Conservation (phyloP, 2,329 filamentous ascomycete species). For the Alternaria sp. region DNA sequence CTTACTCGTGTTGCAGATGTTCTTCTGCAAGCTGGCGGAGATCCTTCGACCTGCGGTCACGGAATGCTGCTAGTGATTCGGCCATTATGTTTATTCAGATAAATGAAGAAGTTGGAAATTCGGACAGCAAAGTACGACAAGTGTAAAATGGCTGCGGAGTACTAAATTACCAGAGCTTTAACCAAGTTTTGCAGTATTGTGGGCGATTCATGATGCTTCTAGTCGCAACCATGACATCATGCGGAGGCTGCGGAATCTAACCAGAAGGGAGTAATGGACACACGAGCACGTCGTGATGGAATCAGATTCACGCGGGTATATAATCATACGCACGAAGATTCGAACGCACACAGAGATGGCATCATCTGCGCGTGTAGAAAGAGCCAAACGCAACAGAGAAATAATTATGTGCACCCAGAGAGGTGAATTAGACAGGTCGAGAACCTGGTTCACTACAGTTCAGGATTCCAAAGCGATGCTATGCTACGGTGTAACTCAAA, state of each 20-base stretch:
- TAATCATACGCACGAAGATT: neutral
- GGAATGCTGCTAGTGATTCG: constrained; percentile 44
- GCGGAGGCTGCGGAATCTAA: constrained; percentile 18
- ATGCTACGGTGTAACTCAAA: constrained; percentile 1
- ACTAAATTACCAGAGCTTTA: neutral
- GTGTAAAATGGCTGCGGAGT: neutral
- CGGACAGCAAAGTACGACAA: neutral
- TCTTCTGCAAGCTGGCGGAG: constrained; percentile 43
- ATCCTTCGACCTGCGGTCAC: constrained; percentile 37
- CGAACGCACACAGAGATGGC: neutral
- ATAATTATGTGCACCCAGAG: neutral
- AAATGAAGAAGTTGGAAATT: neutral
- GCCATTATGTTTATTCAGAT: constrained; percentile 27
- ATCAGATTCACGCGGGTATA: neutral
- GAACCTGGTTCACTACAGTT: neutral
- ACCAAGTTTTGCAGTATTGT: neutral
- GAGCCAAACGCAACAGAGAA: neutral
- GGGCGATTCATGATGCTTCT: constrained; percentile 12
- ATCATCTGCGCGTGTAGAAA: neutral
- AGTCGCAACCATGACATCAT: constrained; percentile 25
- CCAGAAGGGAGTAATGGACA: constrained; percentile 6
- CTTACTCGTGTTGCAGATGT: constrained; percentile 47
- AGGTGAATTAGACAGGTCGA: neutral
- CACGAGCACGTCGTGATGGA: constrained; percentile 2
- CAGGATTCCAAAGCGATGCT: constrained; percentile 2